These are phyloP conservation scores for Xylaria sp. DNA, from an alignment of 2,329 filamentous ascomycete species.

Conservation along the genomic window DNA sequence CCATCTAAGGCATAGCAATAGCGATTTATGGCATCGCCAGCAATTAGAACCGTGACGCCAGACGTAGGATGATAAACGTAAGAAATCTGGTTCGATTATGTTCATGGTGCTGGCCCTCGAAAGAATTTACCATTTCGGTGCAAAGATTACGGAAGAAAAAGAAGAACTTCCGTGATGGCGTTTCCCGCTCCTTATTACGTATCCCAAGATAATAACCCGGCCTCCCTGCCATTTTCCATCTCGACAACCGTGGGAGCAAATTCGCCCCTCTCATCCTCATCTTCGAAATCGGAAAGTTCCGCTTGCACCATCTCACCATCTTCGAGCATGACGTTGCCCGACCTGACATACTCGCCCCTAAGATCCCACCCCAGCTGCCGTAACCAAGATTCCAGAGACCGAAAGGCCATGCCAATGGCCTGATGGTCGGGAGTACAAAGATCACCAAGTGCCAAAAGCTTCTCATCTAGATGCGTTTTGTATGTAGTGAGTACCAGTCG, in stretches of 20 bases:
- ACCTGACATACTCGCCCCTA: slow-evolving; percentile 59
- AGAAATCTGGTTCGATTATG: neutral
- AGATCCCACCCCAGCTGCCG: slow-evolving; percentile 67
- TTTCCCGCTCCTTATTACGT: slow-evolving; percentile 17
- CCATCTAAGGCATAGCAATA: neutral
- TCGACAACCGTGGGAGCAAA: slow-evolving; percentile 65
- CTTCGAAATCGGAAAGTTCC: slow-evolving; percentile 62
- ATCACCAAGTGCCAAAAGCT: slow-evolving; percentile 53
- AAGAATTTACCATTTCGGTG: neutral
- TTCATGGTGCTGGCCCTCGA: neutral
- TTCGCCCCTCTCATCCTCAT: slow-evolving; percentile 65
- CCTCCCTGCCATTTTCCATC: slow-evolving; percentile 63
- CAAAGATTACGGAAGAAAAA: neutral
- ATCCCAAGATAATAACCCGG: slow-evolving; percentile 63
- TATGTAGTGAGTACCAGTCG: slow-evolving; percentile 64
- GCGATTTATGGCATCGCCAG: neutral
- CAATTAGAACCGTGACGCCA: neutral
- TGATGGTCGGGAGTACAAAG: slow-evolving; percentile 55
- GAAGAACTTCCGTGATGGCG: neutral
- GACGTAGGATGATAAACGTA: neutral
- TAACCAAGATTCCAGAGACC: slow-evolving; percentile 60
- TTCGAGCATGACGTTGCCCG: slow-evolving; percentile 62
- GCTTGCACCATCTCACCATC: slow-evolving; percentile 63
- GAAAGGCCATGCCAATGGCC: slow-evolving; percentile 61
- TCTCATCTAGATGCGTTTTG: slow-evolving; percentile 63